Evolutionary conservation across 768 basidiomycete genomes (phyloP).

Genomic region (Leucogyrophana mollusca): DNA sequence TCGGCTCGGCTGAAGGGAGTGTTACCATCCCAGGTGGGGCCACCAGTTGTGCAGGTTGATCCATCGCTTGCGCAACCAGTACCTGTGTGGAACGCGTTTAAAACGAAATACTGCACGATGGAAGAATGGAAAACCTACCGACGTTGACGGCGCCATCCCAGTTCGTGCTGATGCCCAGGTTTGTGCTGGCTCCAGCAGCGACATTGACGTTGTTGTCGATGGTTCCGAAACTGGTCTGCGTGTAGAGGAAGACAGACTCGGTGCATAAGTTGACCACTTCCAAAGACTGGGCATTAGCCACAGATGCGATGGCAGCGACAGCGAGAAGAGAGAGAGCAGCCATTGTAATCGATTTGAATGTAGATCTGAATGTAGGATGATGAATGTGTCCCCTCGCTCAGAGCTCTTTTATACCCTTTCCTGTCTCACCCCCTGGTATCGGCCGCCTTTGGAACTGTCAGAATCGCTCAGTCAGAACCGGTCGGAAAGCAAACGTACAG

Average conservation of each 20-base stretch:
- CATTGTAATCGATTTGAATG: constrained; percentile 15
- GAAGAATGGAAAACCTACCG: constrained; percentile 16
- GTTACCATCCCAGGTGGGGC: constrained; percentile 26
- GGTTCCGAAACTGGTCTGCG: constrained; percentile 26
- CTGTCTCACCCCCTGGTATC: background rate
- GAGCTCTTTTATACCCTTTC: constrained; percentile 1
- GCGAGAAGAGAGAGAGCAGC: constrained; percentile 14
- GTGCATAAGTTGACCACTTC: constrained; percentile 24
- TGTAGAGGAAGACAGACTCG: constrained; percentile 27
- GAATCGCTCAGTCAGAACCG: no score
- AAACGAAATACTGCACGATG: constrained; percentile 5
- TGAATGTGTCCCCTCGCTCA: background rate
- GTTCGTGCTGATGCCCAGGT: constrained; percentile 29
- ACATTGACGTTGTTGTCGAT: constrained; percentile 26
- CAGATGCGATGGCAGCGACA: constrained; percentile 16
- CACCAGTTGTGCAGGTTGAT: constrained; percentile 25
- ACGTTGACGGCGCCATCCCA: constrained; percentile 31
- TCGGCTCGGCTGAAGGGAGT: constrained; percentile 32
- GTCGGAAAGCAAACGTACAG: no score
- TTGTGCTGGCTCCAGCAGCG: constrained; percentile 16
- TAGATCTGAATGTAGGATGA: background rate
- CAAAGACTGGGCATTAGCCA: constrained; percentile 26
- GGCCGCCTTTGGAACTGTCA: no score
- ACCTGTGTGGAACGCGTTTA: constrained; percentile 13
- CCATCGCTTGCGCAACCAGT: constrained; percentile 24